phyloP scores from a whole-genome alignment of 768 basidiomycete genomes.

The Trametes gibbosa region DNA sequence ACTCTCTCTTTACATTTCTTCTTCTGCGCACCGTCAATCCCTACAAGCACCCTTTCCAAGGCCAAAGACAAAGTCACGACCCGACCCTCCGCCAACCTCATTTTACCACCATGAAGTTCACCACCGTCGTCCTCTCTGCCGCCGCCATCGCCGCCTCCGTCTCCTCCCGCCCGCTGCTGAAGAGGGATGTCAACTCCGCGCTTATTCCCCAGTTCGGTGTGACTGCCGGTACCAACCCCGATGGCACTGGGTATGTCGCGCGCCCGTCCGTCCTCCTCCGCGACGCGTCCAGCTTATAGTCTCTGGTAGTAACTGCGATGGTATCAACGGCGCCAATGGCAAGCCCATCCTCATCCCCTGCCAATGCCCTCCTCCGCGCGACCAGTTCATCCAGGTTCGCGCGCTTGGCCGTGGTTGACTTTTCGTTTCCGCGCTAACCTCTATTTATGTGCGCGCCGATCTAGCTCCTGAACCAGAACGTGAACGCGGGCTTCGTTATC shows the following conservation, averaged over 20 bases:
- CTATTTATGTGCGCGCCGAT: background rate
- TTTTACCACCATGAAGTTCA: conserved; percentile 33
- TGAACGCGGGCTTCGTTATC: conserved; percentile 40
- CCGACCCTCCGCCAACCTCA: background rate
- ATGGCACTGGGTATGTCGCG: conserved; percentile 28
- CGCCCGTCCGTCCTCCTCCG: background rate
- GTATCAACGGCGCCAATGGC: conserved; percentile 17
- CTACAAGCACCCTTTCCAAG: conserved; percentile 2
- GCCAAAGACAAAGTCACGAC: background rate
- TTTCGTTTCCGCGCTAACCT: background rate
- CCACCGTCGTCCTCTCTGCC: conserved; percentile 30
- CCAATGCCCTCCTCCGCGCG: conserved; percentile 35
- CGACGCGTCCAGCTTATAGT: background rate
- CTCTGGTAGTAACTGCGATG: conserved; percentile 25
- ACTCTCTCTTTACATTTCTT: background rate
- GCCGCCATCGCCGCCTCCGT: conserved; percentile 36
- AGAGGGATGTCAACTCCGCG: conserved; percentile 45
- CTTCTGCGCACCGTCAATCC: conserved; percentile 3
- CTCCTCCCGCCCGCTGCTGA: conserved; percentile 40
- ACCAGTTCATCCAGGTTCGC: conserved; percentile 19
- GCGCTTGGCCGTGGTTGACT: background rate
- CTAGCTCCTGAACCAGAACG: conserved; percentile 38
- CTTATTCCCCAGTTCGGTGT: conserved; percentile 35
- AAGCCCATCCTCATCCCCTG: conserved; percentile 35
- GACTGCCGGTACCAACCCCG: conserved; percentile 31